Evolutionary conservation across 371 early-diverging fungal genomes (phyloP).

Genomic region (Sanchytrium tribonematis): DNA sequence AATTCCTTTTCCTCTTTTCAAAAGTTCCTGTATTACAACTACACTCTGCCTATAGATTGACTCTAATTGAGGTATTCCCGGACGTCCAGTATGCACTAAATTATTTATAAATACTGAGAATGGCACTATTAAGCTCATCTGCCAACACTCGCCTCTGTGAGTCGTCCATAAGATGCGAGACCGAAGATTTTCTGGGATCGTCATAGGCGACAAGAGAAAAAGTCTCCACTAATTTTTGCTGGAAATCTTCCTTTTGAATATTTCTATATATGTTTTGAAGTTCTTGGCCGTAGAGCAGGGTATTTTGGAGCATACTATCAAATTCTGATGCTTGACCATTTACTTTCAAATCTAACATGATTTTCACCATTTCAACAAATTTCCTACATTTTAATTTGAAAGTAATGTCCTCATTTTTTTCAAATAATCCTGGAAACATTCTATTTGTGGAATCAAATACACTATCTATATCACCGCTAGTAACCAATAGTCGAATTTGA

Average conservation of each 20-base stretch:
- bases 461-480: slow-evolving; percentile 33
- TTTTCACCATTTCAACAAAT: slow-evolving; percentile 46
- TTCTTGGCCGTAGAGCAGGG: slow-evolving; percentile 37
- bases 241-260: slow-evolving; percentile 16
- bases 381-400: slow-evolving; percentile 48
- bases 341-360: slow-evolving; percentile 9
- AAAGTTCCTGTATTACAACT: background rate
- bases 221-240: slow-evolving; percentile 19
- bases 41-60: background rate
- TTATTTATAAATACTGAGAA: slow-evolving; percentile 1
- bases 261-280: slow-evolving; percentile 34
- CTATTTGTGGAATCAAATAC: slow-evolving; percentile 29
- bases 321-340: slow-evolving; percentile 3
- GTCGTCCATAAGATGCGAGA: slow-evolving; percentile 14
- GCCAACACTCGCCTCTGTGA: background rate
- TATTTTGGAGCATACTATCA: slow-evolving; percentile 12
- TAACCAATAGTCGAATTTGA: slow-evolving; percentile 28
- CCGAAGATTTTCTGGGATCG: slow-evolving; percentile 23
- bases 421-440: slow-evolving; percentile 30
- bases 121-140: background rate
- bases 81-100: background rate
- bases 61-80: background rate
- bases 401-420: slow-evolving; percentile 22
- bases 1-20: background rate
- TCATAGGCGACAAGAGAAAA: slow-evolving; percentile 51